Evolutionary conservation across 768 basidiomycete species (phyloP).

Genomic region (Suillus alpinus): DNA sequence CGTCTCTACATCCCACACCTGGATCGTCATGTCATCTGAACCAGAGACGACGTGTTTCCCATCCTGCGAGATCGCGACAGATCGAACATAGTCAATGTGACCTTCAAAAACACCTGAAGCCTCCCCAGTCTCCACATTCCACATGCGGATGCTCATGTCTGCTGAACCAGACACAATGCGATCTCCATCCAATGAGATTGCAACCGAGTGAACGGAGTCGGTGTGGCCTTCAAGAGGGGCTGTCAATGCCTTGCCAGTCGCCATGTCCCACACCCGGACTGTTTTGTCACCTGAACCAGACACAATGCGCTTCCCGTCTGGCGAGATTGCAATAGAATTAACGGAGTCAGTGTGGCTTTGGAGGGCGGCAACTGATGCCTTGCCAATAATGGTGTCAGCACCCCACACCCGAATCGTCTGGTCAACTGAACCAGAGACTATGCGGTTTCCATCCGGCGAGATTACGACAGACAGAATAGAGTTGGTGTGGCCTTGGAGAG

Average conservation of each 20-base stretch:
- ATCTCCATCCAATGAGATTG: slow-evolving; percentile 13
- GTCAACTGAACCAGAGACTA: slow-evolving; percentile 3
- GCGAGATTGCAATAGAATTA: slow-evolving; percentile 1
- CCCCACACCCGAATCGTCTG: slow-evolving; percentile 1
- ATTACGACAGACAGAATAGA: background rate
- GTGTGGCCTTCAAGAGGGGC: background rate
- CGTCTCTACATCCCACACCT: background rate
- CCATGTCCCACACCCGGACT: background rate
- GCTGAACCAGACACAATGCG: slow-evolving; percentile 2
- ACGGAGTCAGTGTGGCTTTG: too few species aligned
- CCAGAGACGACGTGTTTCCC: background rate
- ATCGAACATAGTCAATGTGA: too few species aligned
- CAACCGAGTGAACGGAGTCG: slow-evolving; percentile 4
- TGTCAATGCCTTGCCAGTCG: too few species aligned
- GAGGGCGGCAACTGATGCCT: too few species aligned
- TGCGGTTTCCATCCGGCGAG: slow-evolving; percentile 1
- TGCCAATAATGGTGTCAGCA: background rate
- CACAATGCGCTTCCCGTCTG: background rate
- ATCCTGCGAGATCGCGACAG: slow-evolving; percentile 4
- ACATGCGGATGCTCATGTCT: background rate
- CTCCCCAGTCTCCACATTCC: background rate
- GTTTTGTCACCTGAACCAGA: background rate
- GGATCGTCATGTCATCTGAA: slow-evolving; percentile 1
- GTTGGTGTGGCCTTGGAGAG: background rate
- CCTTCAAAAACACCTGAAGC: too few species aligned